Conservation (phyloP, 345 rosid species). For the Gossypium sturtianum region DNA sequence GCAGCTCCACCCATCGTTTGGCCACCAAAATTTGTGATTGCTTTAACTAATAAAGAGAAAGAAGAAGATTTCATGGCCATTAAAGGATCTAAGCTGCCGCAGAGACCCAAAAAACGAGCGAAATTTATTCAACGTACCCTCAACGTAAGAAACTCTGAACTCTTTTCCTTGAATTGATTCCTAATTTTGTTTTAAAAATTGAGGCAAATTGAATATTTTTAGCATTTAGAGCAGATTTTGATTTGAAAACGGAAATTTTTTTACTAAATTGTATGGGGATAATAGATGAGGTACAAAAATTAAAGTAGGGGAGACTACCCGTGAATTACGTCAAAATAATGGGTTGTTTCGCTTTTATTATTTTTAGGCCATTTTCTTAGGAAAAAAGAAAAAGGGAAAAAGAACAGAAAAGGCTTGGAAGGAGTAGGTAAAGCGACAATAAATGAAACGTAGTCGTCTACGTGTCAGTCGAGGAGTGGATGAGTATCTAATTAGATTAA, state of each 20-base stretch:
- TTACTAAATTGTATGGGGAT: not conserved
- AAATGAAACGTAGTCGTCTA: not conserved
- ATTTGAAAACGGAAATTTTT: not conserved
- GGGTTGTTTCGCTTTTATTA: not conserved
- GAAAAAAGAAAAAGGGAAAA: not conserved
- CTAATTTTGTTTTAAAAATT: not conserved
- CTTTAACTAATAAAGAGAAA: slow-evolving; percentile 71
- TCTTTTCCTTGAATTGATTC: not conserved
- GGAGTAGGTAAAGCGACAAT: not conserved
- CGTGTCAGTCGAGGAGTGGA: slow-evolving; percentile 1
- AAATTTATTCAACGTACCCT: slow-evolving; percentile 65
- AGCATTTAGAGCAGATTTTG: not conserved
- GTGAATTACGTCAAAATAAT: slow-evolving; percentile 4
- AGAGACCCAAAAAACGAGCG: slow-evolving; percentile 72
- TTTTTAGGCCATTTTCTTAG: not conserved
- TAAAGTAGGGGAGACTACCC: not conserved
- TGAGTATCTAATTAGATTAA: not conserved
- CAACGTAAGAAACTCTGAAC: slow-evolving; percentile 42
- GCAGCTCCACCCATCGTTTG: slow-evolving; percentile 45
- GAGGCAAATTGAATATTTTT: not conserved
- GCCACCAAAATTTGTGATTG: slow-evolving; percentile 77
- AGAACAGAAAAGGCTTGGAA: not conserved
- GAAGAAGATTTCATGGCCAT: slow-evolving; percentile 72
- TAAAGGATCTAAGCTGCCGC: slow-evolving; percentile 75
- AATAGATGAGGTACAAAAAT: slow-evolving; percentile 1